Evolutionary conservation across 306 rosid species (phyloP), one percentile per base, ranked within the genome.

Genomic region (Casuarina equisetifolia): DNA sequence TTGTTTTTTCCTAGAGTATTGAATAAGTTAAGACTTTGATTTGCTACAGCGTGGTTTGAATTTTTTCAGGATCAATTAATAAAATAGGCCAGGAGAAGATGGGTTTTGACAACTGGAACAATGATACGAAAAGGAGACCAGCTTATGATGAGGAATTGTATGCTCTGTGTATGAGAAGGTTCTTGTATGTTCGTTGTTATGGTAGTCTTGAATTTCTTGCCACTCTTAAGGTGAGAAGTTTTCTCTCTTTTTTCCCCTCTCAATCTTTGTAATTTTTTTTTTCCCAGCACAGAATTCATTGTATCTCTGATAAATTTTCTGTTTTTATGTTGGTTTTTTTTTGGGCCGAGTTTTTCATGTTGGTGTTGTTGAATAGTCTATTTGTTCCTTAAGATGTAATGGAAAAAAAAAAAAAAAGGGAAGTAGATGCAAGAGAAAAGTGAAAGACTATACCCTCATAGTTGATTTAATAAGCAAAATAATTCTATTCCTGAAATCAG

Each of bases 191-290:
- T 69, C 96, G 92, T 54, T 94, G 97, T 82, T 92, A 87, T 19
- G 88, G 82, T 54, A 90, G 86, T 82, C 84, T 92, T 74, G 82
- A 92, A n/a, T 92, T 90, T 82, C 96, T 94, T 85, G 91, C 91
- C 74, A 89, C 89, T 80, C 98, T 94, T 82, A 94, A 89, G 96
- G 98, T 90, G 76, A 76, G 77, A 74, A 20, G 11, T 42, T n/a
- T 58, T 19, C 12, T 9, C 72, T 45, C 43, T 70, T 43, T 48
- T 70, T 62, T 62, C 71, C 4, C 36, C 35, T 19, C 42, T 50
- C 48, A 50, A 7, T 43, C 15, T 17, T 70, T 32, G 13, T 48
- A 48, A 9, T 48, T 9, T 48, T 10, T 13, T 48, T 9, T 8
- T 48, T 48, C 51, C 13, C 9, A 48, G 9, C 9, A 48, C 12